Evolutionary conservation across 306 rosid genomes (phyloP), one percentile per base, ranked within the genome.

Genomic region (Cucumis cinereus): DNA sequence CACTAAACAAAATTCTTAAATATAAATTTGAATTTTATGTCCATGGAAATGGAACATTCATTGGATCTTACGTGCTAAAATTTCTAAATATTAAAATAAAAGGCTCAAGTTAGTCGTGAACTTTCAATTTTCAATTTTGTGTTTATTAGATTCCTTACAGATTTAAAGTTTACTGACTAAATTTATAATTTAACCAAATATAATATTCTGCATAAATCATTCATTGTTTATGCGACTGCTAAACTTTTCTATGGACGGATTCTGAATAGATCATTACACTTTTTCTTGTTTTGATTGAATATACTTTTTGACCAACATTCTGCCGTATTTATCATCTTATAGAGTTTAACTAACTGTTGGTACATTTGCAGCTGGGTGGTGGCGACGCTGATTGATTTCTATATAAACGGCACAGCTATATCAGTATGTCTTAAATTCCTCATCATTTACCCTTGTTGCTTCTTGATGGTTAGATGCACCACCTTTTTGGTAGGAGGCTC

Each of bases 301-400:
- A 49, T 45, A 5, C 58, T 70, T 15, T 70, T 64, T 24, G 41
- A 49, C 40, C 9, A 40, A 47, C 26, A 70, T 70, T 47, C 6
- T 49, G 75, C n/a, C 8, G 59, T 47, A 49, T 49, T 24, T 47
- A 49, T 71, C 43, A 49, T 26, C 43, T 71, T 71, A 1, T 71
- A 16, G 52, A 55, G 54, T 7, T 75, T 57, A 45, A 79, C 38
- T 38, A 76, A 53, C 78, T 85, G 38, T 82, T 77, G 43, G 80
- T 81, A 50, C 71, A 19, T 77, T 85, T 85, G 78, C 89, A 93
- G 98, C 83, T 91, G 93, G 97, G 74, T 86, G 96, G 6, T 24
- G 24, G 91, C 97, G 73, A 90, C 96, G 36, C 87, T 91, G 10
- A 30, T 93, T 61, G 97, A 91, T 86, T 93, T 93, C 87, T 91